These are phyloP conservation scores for Arachis stenosperma DNA, from an alignment of 306 rosid genomes.

Conservation along the genomic window DNA sequence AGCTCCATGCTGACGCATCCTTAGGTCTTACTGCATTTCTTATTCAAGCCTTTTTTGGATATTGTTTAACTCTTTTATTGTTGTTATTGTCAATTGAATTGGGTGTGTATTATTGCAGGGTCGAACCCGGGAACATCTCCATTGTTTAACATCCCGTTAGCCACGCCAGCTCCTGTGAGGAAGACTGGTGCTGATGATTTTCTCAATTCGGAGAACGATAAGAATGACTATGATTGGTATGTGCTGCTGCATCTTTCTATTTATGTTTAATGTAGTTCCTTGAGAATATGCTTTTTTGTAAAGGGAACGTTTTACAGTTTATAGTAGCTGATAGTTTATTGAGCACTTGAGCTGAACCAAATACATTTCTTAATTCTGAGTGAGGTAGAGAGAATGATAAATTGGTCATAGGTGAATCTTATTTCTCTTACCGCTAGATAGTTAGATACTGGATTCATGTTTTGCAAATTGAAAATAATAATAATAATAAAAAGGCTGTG, in stretches of 20 bases:
- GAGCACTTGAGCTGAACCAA: neutral
- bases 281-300: neutral
- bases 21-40: slow-evolving; percentile 48
- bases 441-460: neutral
- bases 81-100: neutral
- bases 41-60: neutral
- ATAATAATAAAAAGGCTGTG: neutral
- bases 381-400: too few relatives aligned
- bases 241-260: slow-evolving; percentile 21
- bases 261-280: slow-evolving; percentile 28
- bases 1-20: slow-evolving; percentile 55
- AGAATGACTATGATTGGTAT: slow-evolving; percentile 96
- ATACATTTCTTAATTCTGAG: too few relatives aligned
- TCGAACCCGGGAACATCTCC: slow-evolving; percentile 58
- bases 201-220: slow-evolving; percentile 79
- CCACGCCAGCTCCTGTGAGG: slow-evolving; percentile 56
- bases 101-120: slow-evolving; percentile 48
- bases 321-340: slow-evolving; percentile 23
- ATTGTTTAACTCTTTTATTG: neutral
- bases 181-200: slow-evolving; percentile 80
- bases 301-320: slow-evolving; percentile 16
- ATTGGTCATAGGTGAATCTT: too few relatives aligned
- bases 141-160: slow-evolving; percentile 57
- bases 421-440: too few relatives aligned
- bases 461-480: neutral